These are phyloP conservation scores for Epichloe bromicola DNA, from an alignment of 2,329 filamentous ascomycete genomes.

Conservation along the genomic window DNA sequence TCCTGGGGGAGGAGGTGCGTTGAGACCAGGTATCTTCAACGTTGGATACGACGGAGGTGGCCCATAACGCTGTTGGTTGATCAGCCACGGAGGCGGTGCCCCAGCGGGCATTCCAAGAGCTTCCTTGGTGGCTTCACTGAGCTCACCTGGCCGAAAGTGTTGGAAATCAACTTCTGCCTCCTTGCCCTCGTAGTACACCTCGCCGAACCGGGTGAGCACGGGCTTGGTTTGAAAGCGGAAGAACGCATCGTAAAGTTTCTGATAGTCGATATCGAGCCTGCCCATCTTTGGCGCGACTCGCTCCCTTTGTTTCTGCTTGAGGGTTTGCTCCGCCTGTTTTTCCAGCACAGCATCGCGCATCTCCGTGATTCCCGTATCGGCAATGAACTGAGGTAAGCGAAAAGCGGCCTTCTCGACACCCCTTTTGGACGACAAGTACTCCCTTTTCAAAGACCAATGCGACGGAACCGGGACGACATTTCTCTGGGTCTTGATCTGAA, in stretches of 20 bases:
- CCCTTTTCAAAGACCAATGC: slow-evolving; percentile 96
- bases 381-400: slow-evolving; percentile 86
- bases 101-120: slow-evolving; percentile 88
- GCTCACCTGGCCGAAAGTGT: slow-evolving; percentile 77
- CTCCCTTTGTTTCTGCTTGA: slow-evolving; percentile 94
- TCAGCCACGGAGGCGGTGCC: slow-evolving; percentile 90
- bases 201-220: slow-evolving; percentile 82
- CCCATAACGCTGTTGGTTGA: slow-evolving; percentile 90
- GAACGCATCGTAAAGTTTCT: slow-evolving; percentile 96
- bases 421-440: slow-evolving; percentile 92
- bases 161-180: slow-evolving; percentile 92
- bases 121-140: slow-evolving; percentile 81
- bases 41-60: slow-evolving; percentile 90
- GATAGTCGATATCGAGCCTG: slow-evolving; percentile 95
- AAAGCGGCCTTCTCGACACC: slow-evolving; percentile 95
- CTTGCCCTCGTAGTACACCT: slow-evolving; percentile 99
- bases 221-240: slow-evolving; percentile 97
- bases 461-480: slow-evolving; percentile 90
- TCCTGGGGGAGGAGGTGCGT: slow-evolving; percentile 85
- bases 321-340: slow-evolving; percentile 80
- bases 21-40: slow-evolving; percentile 88
- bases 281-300: slow-evolving; percentile 92
- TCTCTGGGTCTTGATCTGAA: slow-evolving; percentile 87
- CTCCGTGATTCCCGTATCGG: slow-evolving; percentile 92
- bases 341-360: slow-evolving; percentile 96